Percentiles rank a stretch among this genome's conserved stretches.
These are phyloP conservation scores for Podosphaera xanthii DNA, from an alignment of 2,329 filamentous ascomycete genomes.

Conservation along the genomic window DNA sequence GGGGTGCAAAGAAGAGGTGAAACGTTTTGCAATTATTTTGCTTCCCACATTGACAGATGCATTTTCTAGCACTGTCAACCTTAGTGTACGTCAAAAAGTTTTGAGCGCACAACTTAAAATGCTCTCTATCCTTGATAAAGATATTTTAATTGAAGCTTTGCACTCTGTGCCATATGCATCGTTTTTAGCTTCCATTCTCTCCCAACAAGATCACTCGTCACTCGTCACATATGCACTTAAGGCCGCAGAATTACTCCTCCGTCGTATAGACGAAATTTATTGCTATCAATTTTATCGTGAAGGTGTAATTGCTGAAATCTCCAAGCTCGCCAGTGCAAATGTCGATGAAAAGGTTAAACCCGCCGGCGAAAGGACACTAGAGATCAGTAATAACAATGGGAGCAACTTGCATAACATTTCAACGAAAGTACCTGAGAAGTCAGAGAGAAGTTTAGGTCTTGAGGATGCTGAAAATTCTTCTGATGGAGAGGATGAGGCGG, in stretches of 20 bases:
- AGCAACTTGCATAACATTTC: constrained; percentile 5
- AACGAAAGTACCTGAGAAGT: constrained; percentile 14
- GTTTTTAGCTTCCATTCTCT: constrained; percentile 81
- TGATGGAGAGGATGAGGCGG: constrained; percentile 28
- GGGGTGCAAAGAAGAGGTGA: constrained; percentile 66
- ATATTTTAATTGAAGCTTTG: constrained; percentile 66
- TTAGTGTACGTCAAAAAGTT: constrained; percentile 85
- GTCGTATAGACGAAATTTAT: constrained; percentile 68
- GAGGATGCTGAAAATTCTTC: constrained; percentile 25
- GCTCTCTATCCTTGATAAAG: constrained; percentile 77
- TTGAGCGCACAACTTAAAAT: constrained; percentile 92
- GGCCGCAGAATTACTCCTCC: constrained; percentile 69
- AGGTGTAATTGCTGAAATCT: constrained; percentile 80
- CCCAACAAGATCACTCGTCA: constrained; percentile 77
- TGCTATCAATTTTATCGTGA: constrained; percentile 93
- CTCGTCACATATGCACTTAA: constrained; percentile 74
- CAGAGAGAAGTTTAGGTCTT: constrained; percentile 11
- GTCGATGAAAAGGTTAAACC: constrained; percentile 7
- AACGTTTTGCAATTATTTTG: constrained; percentile 77
- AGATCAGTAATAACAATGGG: constrained; percentile 3
- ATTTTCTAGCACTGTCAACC: constrained; percentile 91
- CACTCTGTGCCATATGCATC: constrained; percentile 84
- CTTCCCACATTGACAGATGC: constrained; percentile 90
- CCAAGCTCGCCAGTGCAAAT: constrained; percentile 40
- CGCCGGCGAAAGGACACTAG: constrained; percentile 5